These are phyloP conservation scores for Ogataea ganodermae DNA, from an alignment of 805 yeast species.

Conservation along the genomic window DNA sequence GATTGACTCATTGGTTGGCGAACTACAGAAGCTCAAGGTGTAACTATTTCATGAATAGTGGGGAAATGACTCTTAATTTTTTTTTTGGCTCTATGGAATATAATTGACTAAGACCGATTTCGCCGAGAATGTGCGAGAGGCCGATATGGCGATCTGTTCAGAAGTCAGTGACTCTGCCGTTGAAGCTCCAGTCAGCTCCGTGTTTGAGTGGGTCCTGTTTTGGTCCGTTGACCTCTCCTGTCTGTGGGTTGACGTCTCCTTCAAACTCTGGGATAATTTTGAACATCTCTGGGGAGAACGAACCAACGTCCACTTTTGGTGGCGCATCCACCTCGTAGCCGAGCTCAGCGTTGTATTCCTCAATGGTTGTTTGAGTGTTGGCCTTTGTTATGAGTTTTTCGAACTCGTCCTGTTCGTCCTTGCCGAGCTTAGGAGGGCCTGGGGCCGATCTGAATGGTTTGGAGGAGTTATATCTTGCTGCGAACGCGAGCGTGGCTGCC, in stretches of 20 bases:
- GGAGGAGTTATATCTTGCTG: constrained; percentile 3
- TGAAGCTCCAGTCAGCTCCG: constrained; percentile 91
- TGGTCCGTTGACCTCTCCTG: constrained; percentile 97
- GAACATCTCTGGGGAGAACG: constrained; percentile 66
- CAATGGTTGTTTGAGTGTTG: constrained; percentile 73
- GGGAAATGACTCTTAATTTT: neutral
- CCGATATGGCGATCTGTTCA: constrained; percentile 32
- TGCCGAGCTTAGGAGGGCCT: constrained; percentile 74
- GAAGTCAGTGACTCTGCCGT: constrained; percentile 96
- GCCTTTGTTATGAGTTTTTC: constrained; percentile 84
- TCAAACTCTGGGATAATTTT: constrained; percentile 92
- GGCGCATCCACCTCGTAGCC: constrained; percentile 35
- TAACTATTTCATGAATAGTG: neutral
- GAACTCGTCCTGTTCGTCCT: constrained; percentile 87
- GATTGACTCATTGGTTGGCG: constrained; percentile 10
- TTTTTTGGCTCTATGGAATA: neutral
- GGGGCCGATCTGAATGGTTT: constrained; percentile 28
- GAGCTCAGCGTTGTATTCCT: constrained; percentile 57
- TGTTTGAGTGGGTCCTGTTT: constrained; percentile 88
- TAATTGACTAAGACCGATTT: constrained; percentile 11
- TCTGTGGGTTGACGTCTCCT: constrained; percentile 88
- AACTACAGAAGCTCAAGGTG: constrained; percentile 3
- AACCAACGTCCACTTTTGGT: constrained; percentile 54
- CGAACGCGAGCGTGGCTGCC: neutral
- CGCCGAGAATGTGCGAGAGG: constrained; percentile 13